Percentiles rank a stretch among this genome's conserved stretches.
Evolutionary conservation across 257 asterid genomes (phyloP).

Genomic region (Solanum pennellii): DNA sequence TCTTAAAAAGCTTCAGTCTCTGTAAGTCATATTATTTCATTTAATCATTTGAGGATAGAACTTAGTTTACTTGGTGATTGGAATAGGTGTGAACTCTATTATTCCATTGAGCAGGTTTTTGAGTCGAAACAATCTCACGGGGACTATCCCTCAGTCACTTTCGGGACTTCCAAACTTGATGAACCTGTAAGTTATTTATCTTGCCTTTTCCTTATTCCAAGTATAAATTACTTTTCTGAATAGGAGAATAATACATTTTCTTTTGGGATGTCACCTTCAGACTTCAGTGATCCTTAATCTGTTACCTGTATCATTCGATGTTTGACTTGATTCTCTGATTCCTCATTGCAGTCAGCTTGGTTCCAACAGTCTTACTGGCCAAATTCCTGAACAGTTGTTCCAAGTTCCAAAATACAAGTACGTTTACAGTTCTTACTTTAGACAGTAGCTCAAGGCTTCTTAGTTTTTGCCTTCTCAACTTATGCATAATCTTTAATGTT

Average conservation of each 20-base stretch:
- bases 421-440: background rate
- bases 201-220: background rate
- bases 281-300: background rate
- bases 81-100: background rate
- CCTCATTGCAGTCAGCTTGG: slow-evolving; percentile 63
- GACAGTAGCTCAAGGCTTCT: background rate
- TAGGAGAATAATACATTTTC: background rate
- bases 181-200: slow-evolving; percentile 42
- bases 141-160: slow-evolving; percentile 69
- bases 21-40: slow-evolving; percentile 37
- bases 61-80: background rate
- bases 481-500: background rate
- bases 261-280: background rate
- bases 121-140: slow-evolving; percentile 64
- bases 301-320: background rate
- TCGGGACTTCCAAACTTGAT: slow-evolving; percentile 42
- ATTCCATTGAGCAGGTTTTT: slow-evolving; percentile 41
- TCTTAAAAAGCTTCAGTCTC: slow-evolving; percentile 52
- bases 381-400: slow-evolving; percentile 59
- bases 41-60: background rate
- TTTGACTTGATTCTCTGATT: background rate
- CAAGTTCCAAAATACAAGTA: slow-evolving; percentile 73
- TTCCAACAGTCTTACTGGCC: slow-evolving; percentile 65
- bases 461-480: background rate
- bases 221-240: background rate